Evolutionary conservation across 1,284 basidiomycete genomes (phyloP).

Genomic region (Tilletia setariae): DNA sequence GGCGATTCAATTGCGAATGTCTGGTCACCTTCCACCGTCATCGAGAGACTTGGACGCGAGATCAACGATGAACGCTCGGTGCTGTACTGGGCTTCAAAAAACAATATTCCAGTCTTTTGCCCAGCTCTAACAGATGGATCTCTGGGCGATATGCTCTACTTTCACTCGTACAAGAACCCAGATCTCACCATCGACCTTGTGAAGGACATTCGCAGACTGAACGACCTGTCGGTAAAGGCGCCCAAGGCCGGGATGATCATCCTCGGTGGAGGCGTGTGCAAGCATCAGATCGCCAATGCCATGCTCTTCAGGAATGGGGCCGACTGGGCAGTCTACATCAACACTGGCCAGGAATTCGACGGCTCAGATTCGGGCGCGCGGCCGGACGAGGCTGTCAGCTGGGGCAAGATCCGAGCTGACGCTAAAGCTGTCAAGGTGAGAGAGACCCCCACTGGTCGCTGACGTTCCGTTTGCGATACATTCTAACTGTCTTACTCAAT

Average conservation of each 20-base stretch:
- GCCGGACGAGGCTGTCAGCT: slow-evolving; percentile 97
- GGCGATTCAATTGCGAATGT: slow-evolving; percentile 61
- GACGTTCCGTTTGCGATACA: not conserved
- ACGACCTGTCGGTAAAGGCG: slow-evolving; percentile 82
- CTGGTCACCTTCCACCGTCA: slow-evolving; percentile 94
- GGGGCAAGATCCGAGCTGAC: slow-evolving; percentile 88
- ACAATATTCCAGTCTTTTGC: slow-evolving; percentile 97
- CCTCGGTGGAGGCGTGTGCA: slow-evolving; percentile 95
- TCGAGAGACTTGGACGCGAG: slow-evolving; percentile 85
- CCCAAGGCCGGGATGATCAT: slow-evolving; percentile 98
- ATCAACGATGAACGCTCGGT: slow-evolving; percentile 90
- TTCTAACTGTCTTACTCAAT: slow-evolving; percentile 16
- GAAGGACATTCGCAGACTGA: slow-evolving; percentile 83
- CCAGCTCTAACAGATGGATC: slow-evolving; percentile 97
- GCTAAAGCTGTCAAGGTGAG: slow-evolving; percentile 83
- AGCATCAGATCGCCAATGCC: slow-evolving; percentile 98
- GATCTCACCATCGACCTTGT: slow-evolving; percentile 91
- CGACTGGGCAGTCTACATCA: slow-evolving; percentile 96
- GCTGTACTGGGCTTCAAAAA: slow-evolving; percentile 96
- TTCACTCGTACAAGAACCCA: slow-evolving; percentile 75
- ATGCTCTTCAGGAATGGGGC: slow-evolving; percentile 96
- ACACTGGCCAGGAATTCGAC: slow-evolving; percentile 98
- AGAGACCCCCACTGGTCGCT: not conserved
- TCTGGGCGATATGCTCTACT: slow-evolving; percentile 98
- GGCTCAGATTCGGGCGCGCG: slow-evolving; percentile 95